A percentile compares a stretch with the other conserved stretches of the same genome.
These are phyloP conservation scores for Pseudogymnoascus sp. DNA, from an alignment of 2,329 filamentous ascomycete genomes.

Conservation along the genomic window DNA sequence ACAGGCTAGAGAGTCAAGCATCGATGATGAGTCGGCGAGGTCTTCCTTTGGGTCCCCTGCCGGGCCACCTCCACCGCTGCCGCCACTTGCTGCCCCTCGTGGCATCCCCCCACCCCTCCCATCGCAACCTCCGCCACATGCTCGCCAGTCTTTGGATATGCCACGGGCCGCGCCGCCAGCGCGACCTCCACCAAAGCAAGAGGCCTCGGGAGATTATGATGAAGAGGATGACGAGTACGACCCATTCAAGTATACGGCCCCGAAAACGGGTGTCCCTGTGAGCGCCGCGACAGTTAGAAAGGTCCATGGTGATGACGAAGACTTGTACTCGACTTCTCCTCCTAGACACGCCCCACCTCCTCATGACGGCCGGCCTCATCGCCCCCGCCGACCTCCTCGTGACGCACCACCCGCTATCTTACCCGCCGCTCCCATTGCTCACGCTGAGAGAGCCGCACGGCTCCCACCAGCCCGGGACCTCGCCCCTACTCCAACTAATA, in stretches of 20 bases:
- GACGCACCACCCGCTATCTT: slow-evolving; percentile 35
- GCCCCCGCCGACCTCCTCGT: slow-evolving; percentile 43
- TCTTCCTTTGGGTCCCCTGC: slow-evolving; percentile 37
- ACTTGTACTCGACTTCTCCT: slow-evolving; percentile 30
- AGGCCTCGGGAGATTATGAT: slow-evolving; percentile 38
- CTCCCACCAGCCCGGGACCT: slow-evolving; percentile 33
- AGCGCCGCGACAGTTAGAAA: slow-evolving; percentile 18
- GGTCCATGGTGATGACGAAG: slow-evolving; percentile 24
- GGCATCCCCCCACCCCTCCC: slow-evolving; percentile 61
- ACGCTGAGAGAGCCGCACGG: slow-evolving; percentile 13
- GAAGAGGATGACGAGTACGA: slow-evolving; percentile 69
- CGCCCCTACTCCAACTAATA: slow-evolving; percentile 23
- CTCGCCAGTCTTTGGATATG: slow-evolving; percentile 61
- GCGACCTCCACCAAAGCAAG: slow-evolving; percentile 41
- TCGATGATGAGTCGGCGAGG: slow-evolving; percentile 60
- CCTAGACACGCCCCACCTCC: slow-evolving; percentile 26
- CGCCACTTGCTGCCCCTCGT: slow-evolving; percentile 48
- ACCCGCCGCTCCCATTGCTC: slow-evolving; percentile 18
- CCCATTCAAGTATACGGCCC: slow-evolving; percentile 50
- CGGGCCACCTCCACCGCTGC: slow-evolving; percentile 46
- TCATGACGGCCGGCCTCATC: slow-evolving; percentile 36
- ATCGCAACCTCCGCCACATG: slow-evolving; percentile 33
- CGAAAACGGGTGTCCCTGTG: slow-evolving; percentile 23
- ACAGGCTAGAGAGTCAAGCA: slow-evolving; percentile 68
- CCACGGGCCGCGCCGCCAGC: slow-evolving; percentile 66